These are phyloP conservation scores for Pseudogymnoascus sp. DNA, from an alignment of 2,329 filamentous ascomycete species.

Conservation along the genomic window DNA sequence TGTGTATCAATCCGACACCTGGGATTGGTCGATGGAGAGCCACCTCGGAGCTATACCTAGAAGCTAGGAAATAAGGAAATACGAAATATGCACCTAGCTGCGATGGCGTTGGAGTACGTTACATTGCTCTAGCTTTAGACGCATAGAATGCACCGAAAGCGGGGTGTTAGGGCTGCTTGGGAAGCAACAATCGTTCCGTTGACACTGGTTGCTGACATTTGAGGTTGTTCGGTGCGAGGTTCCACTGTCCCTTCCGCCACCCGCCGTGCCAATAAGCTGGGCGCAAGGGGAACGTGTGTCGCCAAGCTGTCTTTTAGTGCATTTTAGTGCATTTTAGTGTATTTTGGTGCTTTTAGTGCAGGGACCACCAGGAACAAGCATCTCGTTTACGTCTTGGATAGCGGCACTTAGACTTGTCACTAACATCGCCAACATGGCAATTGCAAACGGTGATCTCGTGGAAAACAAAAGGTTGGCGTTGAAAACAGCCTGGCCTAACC, in stretches of 20 bases:
- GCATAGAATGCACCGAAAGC: background rate
- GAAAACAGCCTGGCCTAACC: background rate
- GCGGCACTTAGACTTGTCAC: background rate
- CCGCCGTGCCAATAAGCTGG: slow-evolving; percentile 4
- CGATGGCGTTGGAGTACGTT: background rate
- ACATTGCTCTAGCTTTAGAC: background rate
- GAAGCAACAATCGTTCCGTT: background rate
- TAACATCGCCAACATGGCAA: background rate
- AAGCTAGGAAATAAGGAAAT: background rate
- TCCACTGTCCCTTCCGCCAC: background rate
- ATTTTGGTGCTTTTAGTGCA: background rate
- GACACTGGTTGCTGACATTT: background rate
- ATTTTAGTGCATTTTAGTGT: background rate
- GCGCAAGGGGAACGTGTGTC: background rate
- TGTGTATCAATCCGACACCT: slow-evolving; percentile 1
- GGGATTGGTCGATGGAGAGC: background rate
- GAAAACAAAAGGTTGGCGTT: background rate
- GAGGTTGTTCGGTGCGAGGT: background rate
- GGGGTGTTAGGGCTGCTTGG: background rate
- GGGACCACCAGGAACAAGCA: slow-evolving; percentile 4
- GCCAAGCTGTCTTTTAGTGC: background rate
- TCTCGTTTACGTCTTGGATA: background rate
- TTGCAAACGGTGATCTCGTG: background rate
- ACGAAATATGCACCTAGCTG: background rate
- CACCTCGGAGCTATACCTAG: background rate